Percentiles rank a stretch among this genome's conserved stretches.
Conservation (phyloP, 2,329 filamentous ascomycete species). For the Pseudogymnoascus sp. region DNA sequence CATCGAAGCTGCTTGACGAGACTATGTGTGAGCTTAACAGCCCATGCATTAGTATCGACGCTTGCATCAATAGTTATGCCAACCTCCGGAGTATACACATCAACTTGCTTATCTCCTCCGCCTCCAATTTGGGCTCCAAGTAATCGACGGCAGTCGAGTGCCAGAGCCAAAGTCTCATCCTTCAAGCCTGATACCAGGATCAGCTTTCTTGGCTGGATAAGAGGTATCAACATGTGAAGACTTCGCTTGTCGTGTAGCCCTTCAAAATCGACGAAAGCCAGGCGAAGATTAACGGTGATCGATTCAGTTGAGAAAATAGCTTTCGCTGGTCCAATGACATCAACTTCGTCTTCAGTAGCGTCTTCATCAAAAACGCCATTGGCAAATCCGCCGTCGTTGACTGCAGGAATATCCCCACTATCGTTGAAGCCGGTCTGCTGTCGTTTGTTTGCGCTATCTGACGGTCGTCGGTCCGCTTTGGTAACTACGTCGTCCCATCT, state of each 20-base stretch:
- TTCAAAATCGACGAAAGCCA: constrained; percentile 85
- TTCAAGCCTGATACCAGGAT: constrained; percentile 79
- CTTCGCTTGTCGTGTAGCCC: constrained; percentile 90
- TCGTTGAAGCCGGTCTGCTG: constrained; percentile 38
- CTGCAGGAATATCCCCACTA: constrained; percentile 22
- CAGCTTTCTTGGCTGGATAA: constrained; percentile 88
- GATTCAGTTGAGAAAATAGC: constrained; percentile 55
- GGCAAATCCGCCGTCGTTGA: constrained; percentile 41
- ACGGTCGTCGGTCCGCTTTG: constrained; percentile 30
- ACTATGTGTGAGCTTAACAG: constrained; percentile 76
- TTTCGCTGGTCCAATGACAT: constrained; percentile 63
- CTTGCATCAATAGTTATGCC: constrained; percentile 76
- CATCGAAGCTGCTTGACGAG: constrained; percentile 83
- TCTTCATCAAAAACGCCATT: constrained; percentile 45
- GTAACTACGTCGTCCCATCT: constrained; percentile 73
- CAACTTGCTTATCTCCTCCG: constrained; percentile 39
- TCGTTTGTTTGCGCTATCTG: constrained; percentile 49
- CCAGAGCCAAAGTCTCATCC: constrained; percentile 70
- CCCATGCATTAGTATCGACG: constrained; percentile 96
- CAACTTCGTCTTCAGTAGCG: constrained; percentile 46
- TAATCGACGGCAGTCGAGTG: constrained; percentile 68
- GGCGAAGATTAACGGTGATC: constrained; percentile 61
- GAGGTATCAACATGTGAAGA: constrained; percentile 85
- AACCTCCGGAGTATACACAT: constrained; percentile 75
- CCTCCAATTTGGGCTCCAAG: constrained; percentile 39